Percentiles rank a stretch among this genome's conserved stretches.
Evolutionary conservation across 2,329 filamentous ascomycete genomes (phyloP).

Genomic region (Botrytis squamosa): DNA sequence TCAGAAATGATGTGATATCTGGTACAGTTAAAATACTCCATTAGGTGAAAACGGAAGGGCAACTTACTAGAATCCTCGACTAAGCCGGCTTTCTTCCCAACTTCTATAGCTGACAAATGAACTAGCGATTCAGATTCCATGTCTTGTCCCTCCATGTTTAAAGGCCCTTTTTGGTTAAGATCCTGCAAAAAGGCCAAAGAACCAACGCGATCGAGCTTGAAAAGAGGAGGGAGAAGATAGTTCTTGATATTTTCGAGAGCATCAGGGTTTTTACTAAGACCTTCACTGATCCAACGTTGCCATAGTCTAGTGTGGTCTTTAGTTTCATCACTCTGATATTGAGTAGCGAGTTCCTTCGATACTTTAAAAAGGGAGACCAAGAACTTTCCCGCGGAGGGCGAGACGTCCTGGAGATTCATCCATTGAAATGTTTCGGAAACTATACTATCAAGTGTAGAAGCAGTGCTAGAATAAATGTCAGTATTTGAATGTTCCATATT

Average conservation of each 20-base stretch:
- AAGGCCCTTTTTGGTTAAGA: slow-evolving; percentile 52
- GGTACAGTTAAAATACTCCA: slow-evolving; percentile 23
- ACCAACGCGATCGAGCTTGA: slow-evolving; percentile 55
- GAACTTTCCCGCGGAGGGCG: slow-evolving; percentile 60
- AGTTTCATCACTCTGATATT: slow-evolving; percentile 41
- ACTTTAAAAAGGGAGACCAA: slow-evolving; percentile 56
- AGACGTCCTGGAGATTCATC: slow-evolving; percentile 58
- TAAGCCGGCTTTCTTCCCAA: slow-evolving; percentile 67
- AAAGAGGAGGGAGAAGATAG: slow-evolving; percentile 62
- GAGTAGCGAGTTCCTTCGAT: slow-evolving; percentile 37
- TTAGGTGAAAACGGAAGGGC: neutral
- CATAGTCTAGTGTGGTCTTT: slow-evolving; percentile 42
- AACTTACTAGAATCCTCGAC: slow-evolving; percentile 63
- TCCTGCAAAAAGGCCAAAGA: slow-evolving; percentile 58
- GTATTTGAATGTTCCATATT: neutral
- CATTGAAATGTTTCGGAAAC: slow-evolving; percentile 52
- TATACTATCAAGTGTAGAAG: slow-evolving; percentile 47
- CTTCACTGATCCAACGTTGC: slow-evolving; percentile 56
- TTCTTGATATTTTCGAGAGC: slow-evolving; percentile 62
- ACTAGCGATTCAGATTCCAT: slow-evolving; percentile 56
- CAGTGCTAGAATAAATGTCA: neutral
- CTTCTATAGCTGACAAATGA: slow-evolving; percentile 65
- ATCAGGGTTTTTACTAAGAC: slow-evolving; percentile 49
- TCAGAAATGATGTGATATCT: slow-evolving; percentile 40
- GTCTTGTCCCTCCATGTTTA: slow-evolving; percentile 47